A percentile compares a stretch with the other conserved stretches of the same genome.
Evolutionary conservation across 306 rosid species (phyloP).

Genomic region (Lagenaria siceraria): DNA sequence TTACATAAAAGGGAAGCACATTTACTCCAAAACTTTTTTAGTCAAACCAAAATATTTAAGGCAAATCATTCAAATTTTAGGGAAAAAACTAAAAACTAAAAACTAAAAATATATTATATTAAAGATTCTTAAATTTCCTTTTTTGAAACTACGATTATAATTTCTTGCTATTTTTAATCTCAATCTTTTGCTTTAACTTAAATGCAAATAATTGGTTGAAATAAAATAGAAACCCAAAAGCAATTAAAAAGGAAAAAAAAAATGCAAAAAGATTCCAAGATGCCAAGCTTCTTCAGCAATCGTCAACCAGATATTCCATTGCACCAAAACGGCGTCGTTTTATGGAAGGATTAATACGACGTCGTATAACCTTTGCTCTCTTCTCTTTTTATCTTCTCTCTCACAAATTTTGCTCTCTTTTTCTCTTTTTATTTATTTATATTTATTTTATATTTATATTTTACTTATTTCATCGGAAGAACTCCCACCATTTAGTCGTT

Average conservation of each 20-base stretch:
- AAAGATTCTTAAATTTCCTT: neutral
- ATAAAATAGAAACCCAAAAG: neutral
- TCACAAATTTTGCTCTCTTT: neutral
- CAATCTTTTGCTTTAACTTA: neutral
- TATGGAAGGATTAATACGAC: neutral
- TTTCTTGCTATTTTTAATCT: neutral
- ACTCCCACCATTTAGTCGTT: slow-evolving; percentile 5
- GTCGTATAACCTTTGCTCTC: neutral
- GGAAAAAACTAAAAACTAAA: no score
- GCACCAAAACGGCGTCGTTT: neutral
- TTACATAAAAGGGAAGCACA: no score
- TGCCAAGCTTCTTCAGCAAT: neutral
- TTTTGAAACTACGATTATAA: neutral
- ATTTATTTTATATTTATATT: neutral
- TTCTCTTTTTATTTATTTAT: no score
- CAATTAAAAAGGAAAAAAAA: neutral
- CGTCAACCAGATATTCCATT: neutral
- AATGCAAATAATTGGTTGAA: neutral
- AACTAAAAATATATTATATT: no score
- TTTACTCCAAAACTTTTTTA: no score
- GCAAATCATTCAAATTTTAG: no score
- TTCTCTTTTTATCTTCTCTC: neutral
- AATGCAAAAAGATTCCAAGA: neutral
- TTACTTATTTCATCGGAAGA: neutral
- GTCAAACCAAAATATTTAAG: no score